Evolutionary conservation across 805 yeast genomes (phyloP), one percentile per base, ranked within the genome.

Genomic region (Cyberlindnera bimundalis): DNA sequence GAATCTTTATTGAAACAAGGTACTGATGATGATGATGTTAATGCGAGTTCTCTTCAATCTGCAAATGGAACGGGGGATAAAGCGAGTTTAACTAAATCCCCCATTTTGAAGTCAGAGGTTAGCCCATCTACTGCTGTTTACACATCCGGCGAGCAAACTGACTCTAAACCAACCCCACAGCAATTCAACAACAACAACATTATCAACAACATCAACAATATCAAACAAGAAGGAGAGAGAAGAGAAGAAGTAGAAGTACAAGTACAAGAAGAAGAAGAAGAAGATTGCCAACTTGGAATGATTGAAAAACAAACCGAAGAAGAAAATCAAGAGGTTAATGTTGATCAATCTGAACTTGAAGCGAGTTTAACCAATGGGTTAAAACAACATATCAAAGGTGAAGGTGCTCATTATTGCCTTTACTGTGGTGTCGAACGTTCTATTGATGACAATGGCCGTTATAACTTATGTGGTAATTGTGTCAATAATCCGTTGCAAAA

Each of bases 391-490:
- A 14, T 21, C 20, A 28, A 26, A 19, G 16, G 11, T 5, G 33
- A 30, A 10, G n/a, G 33, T 19, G n/a, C 15, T 3, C 42, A 43
- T 19, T 32, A 35, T 34, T 55, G 60, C 38, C 21, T 52, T 13
- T 54, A 52, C 44, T 55, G 60, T 38, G 58, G 54, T 31, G 51
- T 48, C 9, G 45, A 44, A 15, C 48, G 55, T 18, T 37, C 47
- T 16, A 45, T 54, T 18, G 43, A 53, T n/a, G 60, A 56, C 32
- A 55, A 54, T 32, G 60, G 59, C 15, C 55, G 58, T 16, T 56
- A 52, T 34, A 50, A 54, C 39, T 29, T 53, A 14, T 54, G 59
- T 45, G 55, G 50, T 4, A 50, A 49, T 40, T 54, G 60, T 49
- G 56, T 56, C 10, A 43, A 37, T 9, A 47, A 56, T 39, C 58